Conservation (phyloP, 1,139 yeast genomes). For the Zygoascus meyerae region DNA sequence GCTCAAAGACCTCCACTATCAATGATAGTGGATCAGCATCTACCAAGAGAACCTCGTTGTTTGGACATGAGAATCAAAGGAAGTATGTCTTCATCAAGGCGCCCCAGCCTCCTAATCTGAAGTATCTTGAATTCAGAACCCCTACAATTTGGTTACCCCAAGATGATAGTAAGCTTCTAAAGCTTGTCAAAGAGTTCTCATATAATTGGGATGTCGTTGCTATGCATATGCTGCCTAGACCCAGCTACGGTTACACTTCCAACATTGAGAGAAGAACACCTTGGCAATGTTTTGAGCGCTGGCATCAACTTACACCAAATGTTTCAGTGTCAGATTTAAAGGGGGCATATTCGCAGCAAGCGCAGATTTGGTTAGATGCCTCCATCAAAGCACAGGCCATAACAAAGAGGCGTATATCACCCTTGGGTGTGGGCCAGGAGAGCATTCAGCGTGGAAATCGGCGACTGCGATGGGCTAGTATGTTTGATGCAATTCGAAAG, state of each 20-base stretch:
- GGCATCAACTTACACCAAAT: slow-evolving; percentile 84
- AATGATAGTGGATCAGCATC: neutral
- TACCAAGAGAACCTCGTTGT: slow-evolving; percentile 11
- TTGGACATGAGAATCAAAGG: slow-evolving; percentile 21
- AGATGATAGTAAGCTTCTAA: slow-evolving; percentile 77
- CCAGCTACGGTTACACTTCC: slow-evolving; percentile 67
- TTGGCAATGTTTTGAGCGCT: slow-evolving; percentile 97
- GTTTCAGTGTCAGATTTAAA: slow-evolving; percentile 82
- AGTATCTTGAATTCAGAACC: slow-evolving; percentile 70
- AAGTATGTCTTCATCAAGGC: slow-evolving; percentile 37
- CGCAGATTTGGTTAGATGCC: slow-evolving; percentile 88
- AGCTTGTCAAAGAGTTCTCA: slow-evolving; percentile 77
- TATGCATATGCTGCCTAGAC: slow-evolving; percentile 62
- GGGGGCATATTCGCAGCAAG: slow-evolving; percentile 77
- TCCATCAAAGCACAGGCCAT: slow-evolving; percentile 85
- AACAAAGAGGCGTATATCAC: slow-evolving; percentile 81
- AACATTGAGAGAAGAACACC: slow-evolving; percentile 93
- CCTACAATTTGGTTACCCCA: slow-evolving; percentile 96
- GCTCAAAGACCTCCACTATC: neutral
- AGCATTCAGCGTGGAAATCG: slow-evolving; percentile 90
- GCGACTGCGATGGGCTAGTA: slow-evolving; percentile 87
- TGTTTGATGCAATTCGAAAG: slow-evolving; percentile 93
- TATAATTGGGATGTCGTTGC: slow-evolving; percentile 93
- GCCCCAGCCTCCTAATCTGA: slow-evolving; percentile 81
- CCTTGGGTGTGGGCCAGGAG: slow-evolving; percentile 85